Evolutionary conservation across 805 yeast species (phyloP).

Genomic region (Pichia cephalocereana): DNA sequence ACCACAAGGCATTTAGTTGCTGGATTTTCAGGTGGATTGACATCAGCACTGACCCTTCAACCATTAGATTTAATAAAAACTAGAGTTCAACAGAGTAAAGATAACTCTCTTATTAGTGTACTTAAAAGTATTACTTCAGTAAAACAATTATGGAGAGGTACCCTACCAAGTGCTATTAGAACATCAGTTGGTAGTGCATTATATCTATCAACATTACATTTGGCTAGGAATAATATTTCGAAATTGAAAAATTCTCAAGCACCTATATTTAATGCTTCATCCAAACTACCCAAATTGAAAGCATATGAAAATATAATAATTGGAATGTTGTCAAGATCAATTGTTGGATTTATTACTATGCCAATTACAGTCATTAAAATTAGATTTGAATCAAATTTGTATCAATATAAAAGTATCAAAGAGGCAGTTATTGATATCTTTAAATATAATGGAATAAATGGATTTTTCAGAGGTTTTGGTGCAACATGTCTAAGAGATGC

Average conservation of each 20-base stretch:
- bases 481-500: conserved; percentile 89
- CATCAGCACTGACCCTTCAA: conserved; percentile 72
- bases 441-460: conserved; percentile 41
- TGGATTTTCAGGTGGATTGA: conserved; percentile 78
- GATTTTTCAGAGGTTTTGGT: conserved; percentile 80
- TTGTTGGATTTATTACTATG: conserved; percentile 85
- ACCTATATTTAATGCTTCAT: conserved; percentile 13
- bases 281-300: conserved; percentile 62
- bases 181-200: conserved; percentile 88
- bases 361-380: conserved; percentile 90
- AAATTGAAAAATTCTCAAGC: conserved; percentile 12
- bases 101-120: conserved; percentile 24
- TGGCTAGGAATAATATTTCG: conserved; percentile 46
- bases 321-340: conserved; percentile 72
- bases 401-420: conserved; percentile 53
- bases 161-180: conserved; percentile 80
- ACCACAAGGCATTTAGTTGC: conserved; percentile 52
- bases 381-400: conserved; percentile 75
- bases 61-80: conserved; percentile 89
- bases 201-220: conserved; percentile 66
- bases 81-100: conserved; percentile 57
- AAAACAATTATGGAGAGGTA: conserved; percentile 81
- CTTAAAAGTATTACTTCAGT: conserved; percentile 33
- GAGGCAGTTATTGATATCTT: conserved; percentile 55
- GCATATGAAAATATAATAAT: conserved; percentile 60